Conservation (phyloP, 1,284 basidiomycete genomes). For the Xanthoconium separans region DNA sequence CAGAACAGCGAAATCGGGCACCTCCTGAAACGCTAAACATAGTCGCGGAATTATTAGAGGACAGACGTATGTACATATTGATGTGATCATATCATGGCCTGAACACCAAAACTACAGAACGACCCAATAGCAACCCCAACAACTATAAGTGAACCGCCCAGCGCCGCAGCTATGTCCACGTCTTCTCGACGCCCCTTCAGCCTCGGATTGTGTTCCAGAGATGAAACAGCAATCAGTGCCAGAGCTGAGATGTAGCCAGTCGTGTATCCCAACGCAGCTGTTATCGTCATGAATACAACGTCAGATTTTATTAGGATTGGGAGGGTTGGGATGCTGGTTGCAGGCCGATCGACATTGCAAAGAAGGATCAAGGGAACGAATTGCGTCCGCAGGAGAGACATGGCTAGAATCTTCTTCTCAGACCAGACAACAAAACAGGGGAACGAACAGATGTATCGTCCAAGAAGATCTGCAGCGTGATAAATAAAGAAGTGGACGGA, state of each 20-base stretch:
- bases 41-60: no score
- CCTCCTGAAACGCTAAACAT: no score
- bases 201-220: conserved; percentile 1
- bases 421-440: background rate
- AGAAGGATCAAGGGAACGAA: background rate
- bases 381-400: conserved; percentile 1
- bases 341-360: background rate
- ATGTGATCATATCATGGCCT: background rate
- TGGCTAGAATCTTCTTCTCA: background rate
- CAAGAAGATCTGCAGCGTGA: background rate
- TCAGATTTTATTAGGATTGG: background rate
- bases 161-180: background rate
- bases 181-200: background rate
- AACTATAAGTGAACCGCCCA: background rate
- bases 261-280: background rate
- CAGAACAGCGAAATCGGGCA: no score
- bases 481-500: background rate
- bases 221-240: background rate
- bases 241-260: background rate
- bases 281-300: background rate
- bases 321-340: no score
- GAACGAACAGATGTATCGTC: background rate
- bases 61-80: no score
- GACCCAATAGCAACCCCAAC: background rate
- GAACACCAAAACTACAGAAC: background rate